These are phyloP conservation scores for Priceomyces castillae DNA, from an alignment of 805 yeast species.

Conservation along the genomic window DNA sequence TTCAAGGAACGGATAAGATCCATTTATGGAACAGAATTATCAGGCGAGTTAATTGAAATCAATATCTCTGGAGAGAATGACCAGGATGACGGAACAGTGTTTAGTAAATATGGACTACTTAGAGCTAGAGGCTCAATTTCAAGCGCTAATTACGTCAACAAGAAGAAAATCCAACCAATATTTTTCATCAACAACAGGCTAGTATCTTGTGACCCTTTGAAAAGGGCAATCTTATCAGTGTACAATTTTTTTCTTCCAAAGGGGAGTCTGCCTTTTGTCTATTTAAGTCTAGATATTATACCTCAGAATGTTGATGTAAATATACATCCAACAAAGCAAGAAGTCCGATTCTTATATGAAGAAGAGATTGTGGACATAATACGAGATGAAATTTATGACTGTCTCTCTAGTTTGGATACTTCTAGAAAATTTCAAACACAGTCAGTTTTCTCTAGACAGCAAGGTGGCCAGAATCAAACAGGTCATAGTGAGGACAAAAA, in stretches of 20 bases:
- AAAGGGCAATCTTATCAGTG: constrained; percentile 60
- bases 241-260: constrained; percentile 72
- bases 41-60: constrained; percentile 59
- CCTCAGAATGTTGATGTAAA: constrained; percentile 85
- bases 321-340: constrained; percentile 93
- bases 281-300: constrained; percentile 62
- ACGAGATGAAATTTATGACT: constrained; percentile 45
- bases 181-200: constrained; percentile 84
- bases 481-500: constrained; percentile 4
- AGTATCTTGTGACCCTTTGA: constrained; percentile 78
- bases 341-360: constrained; percentile 81
- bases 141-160: constrained; percentile 66
- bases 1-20: constrained; percentile 67
- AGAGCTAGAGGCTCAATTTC: constrained; percentile 61
- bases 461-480: constrained; percentile 6
- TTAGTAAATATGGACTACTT: constrained; percentile 46
- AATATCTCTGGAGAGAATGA: constrained; percentile 24
- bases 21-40: constrained; percentile 68
- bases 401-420: constrained; percentile 57
- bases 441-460: constrained; percentile 34
- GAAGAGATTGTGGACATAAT: constrained; percentile 76
- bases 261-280: constrained; percentile 72
- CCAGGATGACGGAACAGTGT: constrained; percentile 10
- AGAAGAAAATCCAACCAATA: constrained; percentile 63
- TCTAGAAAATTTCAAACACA: constrained; percentile 70